phyloP scores from a whole-genome alignment of 352 stramenopile species.

The Globisporangium perplexum region DNA sequence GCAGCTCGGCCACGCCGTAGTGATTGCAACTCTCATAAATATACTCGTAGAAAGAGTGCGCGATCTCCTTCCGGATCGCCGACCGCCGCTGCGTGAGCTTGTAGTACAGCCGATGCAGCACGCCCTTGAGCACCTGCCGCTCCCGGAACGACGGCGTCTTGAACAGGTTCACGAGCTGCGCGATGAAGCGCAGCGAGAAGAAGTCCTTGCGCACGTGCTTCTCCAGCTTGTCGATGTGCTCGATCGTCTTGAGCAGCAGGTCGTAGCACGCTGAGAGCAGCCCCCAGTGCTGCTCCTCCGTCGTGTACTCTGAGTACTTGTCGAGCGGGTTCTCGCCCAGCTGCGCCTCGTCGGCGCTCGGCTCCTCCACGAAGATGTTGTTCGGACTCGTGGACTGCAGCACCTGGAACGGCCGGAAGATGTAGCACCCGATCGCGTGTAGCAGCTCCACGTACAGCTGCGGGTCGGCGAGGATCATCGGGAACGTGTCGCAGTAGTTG shows the following conservation, averaged over 20 bases:
- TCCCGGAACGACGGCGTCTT: constrained; percentile 87
- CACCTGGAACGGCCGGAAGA: constrained; percentile 71
- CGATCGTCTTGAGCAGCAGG: constrained; percentile 76
- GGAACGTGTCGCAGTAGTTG: constrained; percentile 81
- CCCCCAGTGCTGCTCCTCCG: constrained; percentile 78
- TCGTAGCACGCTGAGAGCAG: constrained; percentile 79
- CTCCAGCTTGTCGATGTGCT: constrained; percentile 87
- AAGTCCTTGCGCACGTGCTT: constrained; percentile 86
- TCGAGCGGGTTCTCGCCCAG: constrained; percentile 70
- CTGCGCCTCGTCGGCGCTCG: constrained; percentile 45
- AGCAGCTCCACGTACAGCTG: constrained; percentile 80
- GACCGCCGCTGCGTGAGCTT: constrained; percentile 86
- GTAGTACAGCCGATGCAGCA: constrained; percentile 87
- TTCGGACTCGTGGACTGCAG: constrained; percentile 43
- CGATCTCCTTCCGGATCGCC: constrained; percentile 85
- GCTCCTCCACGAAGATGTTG: constrained; percentile 84
- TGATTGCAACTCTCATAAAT: constrained; percentile 90
- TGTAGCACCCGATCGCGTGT: constrained; percentile 73
- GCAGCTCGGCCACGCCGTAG: constrained; percentile 82
- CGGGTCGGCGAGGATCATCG: constrained; percentile 73
- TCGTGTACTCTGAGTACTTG: constrained; percentile 82
- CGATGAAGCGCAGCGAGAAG: constrained; percentile 75
- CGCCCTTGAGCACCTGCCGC: constrained; percentile 78
- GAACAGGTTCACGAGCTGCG: constrained; percentile 78
- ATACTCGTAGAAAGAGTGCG: constrained; percentile 88